phyloP scores from a whole-genome alignment of 306 rosid species.

The Medicago arabica region DNA sequence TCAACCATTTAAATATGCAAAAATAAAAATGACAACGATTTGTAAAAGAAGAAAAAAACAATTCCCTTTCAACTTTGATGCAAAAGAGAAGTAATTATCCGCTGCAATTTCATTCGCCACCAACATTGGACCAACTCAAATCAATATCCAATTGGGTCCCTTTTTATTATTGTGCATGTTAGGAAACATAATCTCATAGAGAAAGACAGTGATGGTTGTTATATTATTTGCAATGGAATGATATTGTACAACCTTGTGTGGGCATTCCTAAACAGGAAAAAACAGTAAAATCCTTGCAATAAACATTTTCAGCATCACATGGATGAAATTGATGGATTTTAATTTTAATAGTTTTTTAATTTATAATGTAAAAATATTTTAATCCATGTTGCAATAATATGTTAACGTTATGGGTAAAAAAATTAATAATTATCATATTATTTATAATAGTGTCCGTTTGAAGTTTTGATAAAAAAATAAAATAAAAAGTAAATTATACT shows the following conservation, averaged over 20 bases:
- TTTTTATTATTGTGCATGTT: constrained; percentile 19
- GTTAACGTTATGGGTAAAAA: no score
- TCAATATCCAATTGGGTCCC: constrained; percentile 40
- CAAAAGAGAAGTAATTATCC: constrained; percentile 27
- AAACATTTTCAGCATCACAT: constrained; percentile 21
- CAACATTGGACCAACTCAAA: constrained; percentile 16
- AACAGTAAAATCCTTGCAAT: constrained; percentile 1
- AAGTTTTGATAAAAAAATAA: no score
- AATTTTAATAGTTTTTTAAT: background rate
- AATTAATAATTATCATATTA: no score
- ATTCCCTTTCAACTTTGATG: constrained; percentile 40
- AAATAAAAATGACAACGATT: constrained; percentile 4
- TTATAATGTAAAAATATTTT: no score
- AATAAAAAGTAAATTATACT: no score
- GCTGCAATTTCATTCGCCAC: constrained; percentile 4
- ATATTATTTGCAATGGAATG: constrained; percentile 23
- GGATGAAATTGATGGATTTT: background rate
- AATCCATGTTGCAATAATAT: no score
- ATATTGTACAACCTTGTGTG: constrained; percentile 3
- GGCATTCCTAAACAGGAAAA: constrained; percentile 16
- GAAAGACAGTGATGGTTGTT: constrained; percentile 38
- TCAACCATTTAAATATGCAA: constrained; percentile 12
- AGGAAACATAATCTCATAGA: constrained; percentile 30
- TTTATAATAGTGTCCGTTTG: no score
- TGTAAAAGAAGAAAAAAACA: constrained; percentile 35